These are phyloP conservation scores for Brassica incana DNA, from an alignment of 345 rosid genomes.

Conservation along the genomic window DNA sequence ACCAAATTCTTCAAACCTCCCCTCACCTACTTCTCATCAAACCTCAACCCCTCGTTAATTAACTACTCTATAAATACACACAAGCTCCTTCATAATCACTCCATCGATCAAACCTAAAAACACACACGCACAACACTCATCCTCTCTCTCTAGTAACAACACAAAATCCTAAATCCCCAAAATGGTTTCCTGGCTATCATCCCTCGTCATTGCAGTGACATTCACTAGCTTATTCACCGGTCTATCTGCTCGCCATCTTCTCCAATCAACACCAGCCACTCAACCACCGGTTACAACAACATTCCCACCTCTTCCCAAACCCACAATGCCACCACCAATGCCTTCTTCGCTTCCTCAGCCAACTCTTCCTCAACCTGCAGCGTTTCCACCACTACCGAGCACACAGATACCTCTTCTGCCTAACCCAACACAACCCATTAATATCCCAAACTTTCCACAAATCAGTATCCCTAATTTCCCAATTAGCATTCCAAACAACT, in stretches of 20 bases:
- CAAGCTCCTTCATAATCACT: slow-evolving; percentile 13
- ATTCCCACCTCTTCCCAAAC: slow-evolving; percentile 30
- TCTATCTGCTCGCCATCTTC: slow-evolving; percentile 31
- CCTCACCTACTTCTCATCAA: slow-evolving; percentile 29
- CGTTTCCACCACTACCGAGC: slow-evolving; percentile 26
- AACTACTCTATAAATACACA: slow-evolving; percentile 17
- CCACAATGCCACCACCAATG: slow-evolving; percentile 26
- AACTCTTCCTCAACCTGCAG: slow-evolving; percentile 24
- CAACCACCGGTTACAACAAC: slow-evolving; percentile 27
- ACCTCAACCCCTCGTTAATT: slow-evolving; percentile 2
- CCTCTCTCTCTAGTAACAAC: neutral
- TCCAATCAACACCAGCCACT: slow-evolving; percentile 28
- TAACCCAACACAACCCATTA: slow-evolving; percentile 35
- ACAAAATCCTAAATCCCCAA: neutral
- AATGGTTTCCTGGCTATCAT: slow-evolving; percentile 22
- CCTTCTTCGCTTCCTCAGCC: slow-evolving; percentile 23
- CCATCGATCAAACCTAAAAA: slow-evolving; percentile 9
- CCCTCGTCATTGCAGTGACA: slow-evolving; percentile 33
- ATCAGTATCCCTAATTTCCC: slow-evolving; percentile 37
- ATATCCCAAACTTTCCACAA: slow-evolving; percentile 37
- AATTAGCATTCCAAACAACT: slow-evolving; percentile 29
- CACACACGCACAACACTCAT: neutral
- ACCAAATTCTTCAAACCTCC: neutral
- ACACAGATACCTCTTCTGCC: slow-evolving; percentile 27
- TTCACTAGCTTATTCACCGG: slow-evolving; percentile 33